Conservation (phyloP, 2,329 filamentous ascomycete genomes). For the Fusarium drepaniforme region DNA sequence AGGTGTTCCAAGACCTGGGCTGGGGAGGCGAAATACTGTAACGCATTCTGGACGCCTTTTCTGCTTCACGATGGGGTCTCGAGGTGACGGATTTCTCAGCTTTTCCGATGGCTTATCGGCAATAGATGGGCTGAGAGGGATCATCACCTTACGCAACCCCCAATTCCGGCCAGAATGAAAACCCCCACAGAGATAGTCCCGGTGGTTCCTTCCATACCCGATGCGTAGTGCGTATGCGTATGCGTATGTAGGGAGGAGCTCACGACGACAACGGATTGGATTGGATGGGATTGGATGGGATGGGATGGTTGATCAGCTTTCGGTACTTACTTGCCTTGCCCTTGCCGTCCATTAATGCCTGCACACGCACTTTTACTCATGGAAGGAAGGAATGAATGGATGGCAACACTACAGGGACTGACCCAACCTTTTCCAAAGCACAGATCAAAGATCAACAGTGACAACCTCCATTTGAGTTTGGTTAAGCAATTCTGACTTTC, state of each 20-base stretch:
- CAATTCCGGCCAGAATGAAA: slow-evolving; percentile 7
- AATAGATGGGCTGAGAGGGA: slow-evolving; percentile 24
- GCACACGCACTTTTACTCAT: background rate
- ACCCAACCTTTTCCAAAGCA: slow-evolving; percentile 1
- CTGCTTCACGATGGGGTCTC: background rate
- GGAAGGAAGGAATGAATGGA: background rate
- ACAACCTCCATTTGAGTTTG: background rate
- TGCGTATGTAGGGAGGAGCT: slow-evolving; percentile 5
- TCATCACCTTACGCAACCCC: slow-evolving; percentile 14
- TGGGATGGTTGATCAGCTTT: background rate
- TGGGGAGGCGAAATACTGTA: background rate
- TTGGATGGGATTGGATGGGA: too few species aligned
- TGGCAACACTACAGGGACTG: slow-evolving; percentile 7
- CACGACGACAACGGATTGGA: background rate
- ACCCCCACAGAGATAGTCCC: slow-evolving; percentile 31
- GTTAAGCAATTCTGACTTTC: background rate
- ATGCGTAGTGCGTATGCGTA: slow-evolving; percentile 6
- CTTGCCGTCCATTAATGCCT: background rate
- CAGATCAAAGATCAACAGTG: slow-evolving; percentile 3
- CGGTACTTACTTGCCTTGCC: slow-evolving; percentile 11
- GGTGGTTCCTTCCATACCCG: background rate
- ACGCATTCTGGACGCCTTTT: background rate
- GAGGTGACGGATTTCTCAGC: background rate
- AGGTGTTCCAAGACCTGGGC: background rate
- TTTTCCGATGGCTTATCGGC: slow-evolving; percentile 1